Conservation (phyloP, 768 basidiomycete genomes). For the Fibroporia radiculosa region DNA sequence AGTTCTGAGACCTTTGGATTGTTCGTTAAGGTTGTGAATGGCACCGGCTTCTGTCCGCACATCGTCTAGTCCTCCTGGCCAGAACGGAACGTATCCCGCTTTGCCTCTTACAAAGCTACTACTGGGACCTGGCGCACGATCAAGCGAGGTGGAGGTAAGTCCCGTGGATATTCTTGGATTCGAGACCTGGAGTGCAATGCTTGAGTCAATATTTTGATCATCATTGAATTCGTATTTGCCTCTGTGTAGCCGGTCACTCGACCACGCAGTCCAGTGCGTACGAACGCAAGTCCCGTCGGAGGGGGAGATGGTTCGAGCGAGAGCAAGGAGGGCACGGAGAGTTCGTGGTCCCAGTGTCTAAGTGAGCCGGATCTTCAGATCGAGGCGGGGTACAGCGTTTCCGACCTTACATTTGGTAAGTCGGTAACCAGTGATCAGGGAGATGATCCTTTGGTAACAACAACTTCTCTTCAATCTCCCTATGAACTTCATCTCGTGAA, state of each 20-base stretch:
- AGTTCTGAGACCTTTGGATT: constrained; percentile 41
- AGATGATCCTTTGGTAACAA: constrained; percentile 61
- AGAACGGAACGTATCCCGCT: constrained; percentile 87
- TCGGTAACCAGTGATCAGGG: constrained; percentile 65
- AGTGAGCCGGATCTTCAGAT: constrained; percentile 8
- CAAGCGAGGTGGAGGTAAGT: constrained; percentile 77
- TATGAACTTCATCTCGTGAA: constrained; percentile 49
- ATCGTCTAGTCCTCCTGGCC: constrained; percentile 88
- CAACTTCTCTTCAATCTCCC: constrained; percentile 67
- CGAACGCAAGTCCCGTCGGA: constrained; percentile 64
- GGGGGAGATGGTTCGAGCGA: constrained; percentile 61
- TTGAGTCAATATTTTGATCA: background rate
- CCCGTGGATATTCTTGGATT: constrained; percentile 55
- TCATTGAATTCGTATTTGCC: constrained; percentile 30
- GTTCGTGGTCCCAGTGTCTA: constrained; percentile 67
- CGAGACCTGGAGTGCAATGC: constrained; percentile 40
- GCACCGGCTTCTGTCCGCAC: constrained; percentile 20
- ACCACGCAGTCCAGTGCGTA: constrained; percentile 75
- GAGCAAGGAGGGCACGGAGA: constrained; percentile 58
- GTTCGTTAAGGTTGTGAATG: constrained; percentile 33
- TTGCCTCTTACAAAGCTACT: constrained; percentile 90
- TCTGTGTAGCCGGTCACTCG: constrained; percentile 77
- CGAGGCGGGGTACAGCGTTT: background rate
- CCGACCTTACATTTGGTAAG: constrained; percentile 72
- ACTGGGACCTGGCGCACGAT: constrained; percentile 73